Evolutionary conservation across 2,329 filamentous ascomycete species (phyloP).

Genomic region (Venturia effusa): DNA sequence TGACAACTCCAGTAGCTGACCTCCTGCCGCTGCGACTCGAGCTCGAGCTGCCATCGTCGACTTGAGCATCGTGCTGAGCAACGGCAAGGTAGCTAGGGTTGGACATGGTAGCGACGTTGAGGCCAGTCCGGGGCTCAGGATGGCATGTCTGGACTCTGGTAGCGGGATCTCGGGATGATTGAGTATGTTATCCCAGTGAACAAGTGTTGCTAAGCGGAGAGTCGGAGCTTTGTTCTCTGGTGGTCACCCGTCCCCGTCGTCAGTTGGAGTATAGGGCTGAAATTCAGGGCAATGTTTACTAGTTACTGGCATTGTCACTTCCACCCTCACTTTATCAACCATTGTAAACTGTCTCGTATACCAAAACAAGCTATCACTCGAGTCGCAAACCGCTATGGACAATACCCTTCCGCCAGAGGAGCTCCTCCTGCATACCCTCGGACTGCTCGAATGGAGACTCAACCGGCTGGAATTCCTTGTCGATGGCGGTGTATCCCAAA

Average conservation of each 20-base stretch:
- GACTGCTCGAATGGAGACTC: slow-evolving; percentile 34
- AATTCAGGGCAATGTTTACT: not conserved
- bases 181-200: not conserved
- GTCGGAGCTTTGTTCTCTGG: too few species aligned
- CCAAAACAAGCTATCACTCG: not conserved
- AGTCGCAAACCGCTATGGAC: not conserved
- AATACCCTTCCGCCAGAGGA: slow-evolving; percentile 16
- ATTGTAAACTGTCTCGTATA: too few species aligned
- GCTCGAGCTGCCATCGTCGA: not conserved
- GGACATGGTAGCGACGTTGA: not conserved
- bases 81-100: not conserved
- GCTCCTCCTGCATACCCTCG: slow-evolving; percentile 30
- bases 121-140: not conserved
- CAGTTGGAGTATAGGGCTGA: not conserved
- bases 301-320: too few species aligned
- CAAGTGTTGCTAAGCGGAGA: not conserved
- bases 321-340: too few species aligned
- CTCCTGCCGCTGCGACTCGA: not conserved
- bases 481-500: slow-evolving; percentile 22
- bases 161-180: not conserved
- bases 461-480: slow-evolving; percentile 33
- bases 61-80: not conserved
- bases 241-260: too few species aligned
- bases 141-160: not conserved
- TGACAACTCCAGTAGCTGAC: not conserved